Evolutionary conservation across 148 eudicot genomes (phyloP).

Genomic region (Salicornia ramosissima): DNA sequence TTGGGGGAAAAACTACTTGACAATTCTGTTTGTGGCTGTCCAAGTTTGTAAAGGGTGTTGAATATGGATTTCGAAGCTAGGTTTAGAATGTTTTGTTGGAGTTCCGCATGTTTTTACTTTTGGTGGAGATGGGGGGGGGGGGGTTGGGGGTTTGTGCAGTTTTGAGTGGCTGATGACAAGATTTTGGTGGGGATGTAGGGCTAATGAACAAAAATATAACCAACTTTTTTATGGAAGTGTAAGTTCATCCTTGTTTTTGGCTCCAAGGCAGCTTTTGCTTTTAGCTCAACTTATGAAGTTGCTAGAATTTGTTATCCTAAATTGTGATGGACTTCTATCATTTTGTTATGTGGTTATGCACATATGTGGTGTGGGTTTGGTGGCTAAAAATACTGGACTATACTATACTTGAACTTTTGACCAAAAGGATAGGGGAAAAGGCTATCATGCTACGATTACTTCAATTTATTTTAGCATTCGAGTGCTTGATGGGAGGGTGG

Average conservation of each 20-base stretch:
- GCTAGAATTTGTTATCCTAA: too few species aligned
- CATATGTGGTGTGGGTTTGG: not conserved
- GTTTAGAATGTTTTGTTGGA: not conserved
- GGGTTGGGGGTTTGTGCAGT: not conserved
- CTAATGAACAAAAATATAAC: conserved; percentile 31
- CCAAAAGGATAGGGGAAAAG: too few species aligned
- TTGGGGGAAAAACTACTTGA: not conserved
- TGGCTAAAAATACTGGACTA: not conserved
- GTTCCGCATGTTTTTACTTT: not conserved
- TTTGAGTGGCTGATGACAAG: not conserved
- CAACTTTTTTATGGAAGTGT: conserved; percentile 45
- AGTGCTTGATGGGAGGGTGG: too few species aligned
- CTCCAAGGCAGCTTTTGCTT: not conserved
- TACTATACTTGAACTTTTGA: too few species aligned
- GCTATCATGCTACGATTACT: too few species aligned
- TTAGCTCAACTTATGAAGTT: not conserved
- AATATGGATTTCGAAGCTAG: not conserved
- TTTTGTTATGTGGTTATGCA: not conserved
- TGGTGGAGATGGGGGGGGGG: not conserved
- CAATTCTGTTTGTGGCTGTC: not conserved
- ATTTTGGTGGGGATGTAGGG: not conserved
- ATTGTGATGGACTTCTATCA: not conserved
- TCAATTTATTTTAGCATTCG: too few species aligned
- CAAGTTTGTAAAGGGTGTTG: not conserved
- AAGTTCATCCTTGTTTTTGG: conserved; percentile 29